These are phyloP conservation scores for Vitis amurensis DNA, from an alignment of 164 flowering plant genomes.

Conservation along the genomic window DNA sequence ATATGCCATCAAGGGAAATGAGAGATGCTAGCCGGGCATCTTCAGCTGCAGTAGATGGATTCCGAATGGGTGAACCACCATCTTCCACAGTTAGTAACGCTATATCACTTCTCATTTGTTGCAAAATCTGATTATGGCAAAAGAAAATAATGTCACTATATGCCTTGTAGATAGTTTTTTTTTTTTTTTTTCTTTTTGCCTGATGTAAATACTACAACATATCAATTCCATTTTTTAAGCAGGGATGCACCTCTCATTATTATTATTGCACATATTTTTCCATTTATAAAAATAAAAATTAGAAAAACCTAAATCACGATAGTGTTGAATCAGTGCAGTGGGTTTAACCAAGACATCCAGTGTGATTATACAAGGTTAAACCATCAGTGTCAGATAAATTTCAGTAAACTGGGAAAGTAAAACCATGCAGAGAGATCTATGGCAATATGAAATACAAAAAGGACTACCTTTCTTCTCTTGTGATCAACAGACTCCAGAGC, in stretches of 20 bases:
- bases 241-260: too few relatives aligned
- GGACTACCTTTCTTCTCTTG: constrained; percentile 88
- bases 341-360: too few relatives aligned
- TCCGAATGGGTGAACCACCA: constrained; percentile 71
- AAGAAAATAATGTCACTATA: constrained; percentile 8
- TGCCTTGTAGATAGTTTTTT: not conserved
- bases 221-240: too few relatives aligned
- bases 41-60: constrained; percentile 92
- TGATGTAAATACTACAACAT: too few relatives aligned
- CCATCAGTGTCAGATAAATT: too few relatives aligned
- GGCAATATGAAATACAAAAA: not conserved
- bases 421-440: too few relatives aligned
- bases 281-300: too few relatives aligned
- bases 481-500: constrained; percentile 99
- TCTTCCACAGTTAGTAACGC: constrained; percentile 67
- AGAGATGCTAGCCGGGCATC: constrained; percentile 97
- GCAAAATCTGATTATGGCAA: constrained; percentile 62
- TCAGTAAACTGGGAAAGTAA: not conserved
- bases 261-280: too few relatives aligned
- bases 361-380: too few relatives aligned
- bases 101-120: constrained; percentile 83
- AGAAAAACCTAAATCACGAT: too few relatives aligned
- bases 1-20: constrained; percentile 84
- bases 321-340: too few relatives aligned
- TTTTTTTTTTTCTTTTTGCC: too few relatives aligned